These are phyloP conservation scores for Salix viminalis DNA, from an alignment of 345 rosid species.

Conservation along the genomic window DNA sequence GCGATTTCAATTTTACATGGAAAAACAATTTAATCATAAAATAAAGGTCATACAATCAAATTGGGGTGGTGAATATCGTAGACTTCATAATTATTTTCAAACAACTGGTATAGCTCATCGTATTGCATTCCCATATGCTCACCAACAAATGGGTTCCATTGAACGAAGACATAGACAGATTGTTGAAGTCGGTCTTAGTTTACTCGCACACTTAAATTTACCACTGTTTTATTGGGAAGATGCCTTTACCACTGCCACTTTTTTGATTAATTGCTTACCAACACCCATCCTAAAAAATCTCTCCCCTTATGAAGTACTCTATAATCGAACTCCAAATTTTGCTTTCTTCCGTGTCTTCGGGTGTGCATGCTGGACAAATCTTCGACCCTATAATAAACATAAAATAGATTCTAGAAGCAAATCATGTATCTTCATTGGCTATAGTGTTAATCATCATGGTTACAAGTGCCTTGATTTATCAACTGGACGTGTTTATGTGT, in stretches of 20 bases:
- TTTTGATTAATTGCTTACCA: too few relatives aligned
- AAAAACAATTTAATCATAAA: too few relatives aligned
- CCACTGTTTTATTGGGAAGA: not conserved
- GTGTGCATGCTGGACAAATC: not conserved
- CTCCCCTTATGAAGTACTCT: not conserved
- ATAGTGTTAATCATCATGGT: too few relatives aligned
- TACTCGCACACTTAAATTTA: not conserved
- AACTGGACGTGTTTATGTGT: too few relatives aligned
- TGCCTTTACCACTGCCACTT: not conserved
- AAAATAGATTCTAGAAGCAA: not conserved
- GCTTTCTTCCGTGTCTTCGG: not conserved
- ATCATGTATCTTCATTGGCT: not conserved
- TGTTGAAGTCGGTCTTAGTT: not conserved
- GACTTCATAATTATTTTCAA: not conserved
- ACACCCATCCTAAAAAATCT: not conserved
- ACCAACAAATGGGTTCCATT: not conserved
- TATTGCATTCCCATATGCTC: not conserved
- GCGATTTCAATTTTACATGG: not conserved
- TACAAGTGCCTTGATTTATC: too few relatives aligned
- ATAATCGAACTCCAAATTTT: too few relatives aligned
- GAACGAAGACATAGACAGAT: not conserved
- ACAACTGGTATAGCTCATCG: not conserved
- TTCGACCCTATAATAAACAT: not conserved
- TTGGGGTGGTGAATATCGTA: not conserved
- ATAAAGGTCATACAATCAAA: too few relatives aligned